Evolutionary conservation across 768 basidiomycete species (phyloP).

Genomic region (Kwoniella dendrophila): DNA sequence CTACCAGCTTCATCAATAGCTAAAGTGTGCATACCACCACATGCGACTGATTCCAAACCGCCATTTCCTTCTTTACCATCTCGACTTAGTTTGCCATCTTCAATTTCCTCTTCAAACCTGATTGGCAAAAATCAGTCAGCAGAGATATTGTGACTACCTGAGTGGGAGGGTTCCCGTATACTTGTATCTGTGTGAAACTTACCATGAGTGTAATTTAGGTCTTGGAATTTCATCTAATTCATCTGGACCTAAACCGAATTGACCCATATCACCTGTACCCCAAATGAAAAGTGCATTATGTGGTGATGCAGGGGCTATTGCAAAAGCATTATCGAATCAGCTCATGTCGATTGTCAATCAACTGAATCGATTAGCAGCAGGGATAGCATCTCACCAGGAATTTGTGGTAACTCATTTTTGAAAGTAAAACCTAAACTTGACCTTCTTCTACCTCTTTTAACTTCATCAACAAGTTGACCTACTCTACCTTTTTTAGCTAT

Average conservation of each 20-base stretch:
- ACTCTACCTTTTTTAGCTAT: conserved; percentile 42
- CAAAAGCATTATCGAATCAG: not conserved
- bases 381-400: conserved; percentile 39
- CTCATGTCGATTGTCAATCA: not conserved
- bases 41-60: conserved; percentile 78
- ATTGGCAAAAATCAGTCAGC: not conserved
- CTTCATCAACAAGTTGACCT: conserved; percentile 29
- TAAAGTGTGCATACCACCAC: conserved; percentile 86
- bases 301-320: conserved; percentile 58
- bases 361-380: conserved; percentile 6
- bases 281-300: conserved; percentile 77
- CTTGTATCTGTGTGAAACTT: conserved; percentile 10
- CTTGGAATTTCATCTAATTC: conserved; percentile 71
- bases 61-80: conserved; percentile 41
- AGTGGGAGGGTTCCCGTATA: not conserved
- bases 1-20: conserved; percentile 86
- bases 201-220: conserved; percentile 74
- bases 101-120: conserved; percentile 69
- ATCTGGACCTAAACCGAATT: conserved; percentile 79
- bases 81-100: conserved; percentile 70
- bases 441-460: conserved; percentile 28
- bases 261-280: conserved; percentile 90
- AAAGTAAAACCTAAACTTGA: conserved; percentile 28
- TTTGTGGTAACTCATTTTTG: conserved; percentile 34
- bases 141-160: not conserved